Percentiles rank a stretch among this genome's conserved stretches.
phyloP scores from a whole-genome alignment of 1,139 yeast species.

The Hemisphaericaspora subhashii region DNA sequence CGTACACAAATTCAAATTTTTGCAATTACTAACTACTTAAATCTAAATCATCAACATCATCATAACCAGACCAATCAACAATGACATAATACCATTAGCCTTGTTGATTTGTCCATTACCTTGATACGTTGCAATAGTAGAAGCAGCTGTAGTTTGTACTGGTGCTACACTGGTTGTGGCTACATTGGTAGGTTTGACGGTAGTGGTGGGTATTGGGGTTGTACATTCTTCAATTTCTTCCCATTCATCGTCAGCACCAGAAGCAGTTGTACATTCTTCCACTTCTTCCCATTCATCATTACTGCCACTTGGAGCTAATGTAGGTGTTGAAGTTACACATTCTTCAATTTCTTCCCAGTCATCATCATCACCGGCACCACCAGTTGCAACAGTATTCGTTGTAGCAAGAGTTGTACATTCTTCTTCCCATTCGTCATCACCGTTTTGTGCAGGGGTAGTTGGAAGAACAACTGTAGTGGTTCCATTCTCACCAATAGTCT shows the following conservation, averaged over 20 bases:
- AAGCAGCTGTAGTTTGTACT: conserved; percentile 9
- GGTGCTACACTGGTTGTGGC: conserved; percentile 12
- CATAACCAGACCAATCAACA: background rate
- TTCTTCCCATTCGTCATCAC: background rate
- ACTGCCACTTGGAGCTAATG: conserved; percentile 4
- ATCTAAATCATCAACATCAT: background rate
- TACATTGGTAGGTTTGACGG: conserved; percentile 10
- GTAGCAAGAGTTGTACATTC: background rate
- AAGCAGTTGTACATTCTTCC: conserved; percentile 1
- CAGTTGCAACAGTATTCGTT: background rate
- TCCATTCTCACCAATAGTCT: no score
- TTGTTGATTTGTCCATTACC: background rate
- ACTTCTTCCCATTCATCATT: conserved; percentile 2
- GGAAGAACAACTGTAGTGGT: conserved; percentile 3
- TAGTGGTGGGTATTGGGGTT: conserved; percentile 8
- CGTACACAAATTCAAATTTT: background rate
- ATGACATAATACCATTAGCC: background rate
- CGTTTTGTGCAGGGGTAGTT: background rate
- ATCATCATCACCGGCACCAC: conserved; percentile 13
- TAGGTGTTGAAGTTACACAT: conserved; percentile 5
- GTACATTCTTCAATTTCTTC: conserved; percentile 8
- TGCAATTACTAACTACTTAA: background rate
- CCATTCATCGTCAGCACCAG: conserved; percentile 11
- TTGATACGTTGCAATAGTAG: background rate
- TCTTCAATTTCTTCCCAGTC: conserved; percentile 1